phyloP scores from a whole-genome alignment of 805 yeast species.

The Starmerella lactis-condensi region DNA sequence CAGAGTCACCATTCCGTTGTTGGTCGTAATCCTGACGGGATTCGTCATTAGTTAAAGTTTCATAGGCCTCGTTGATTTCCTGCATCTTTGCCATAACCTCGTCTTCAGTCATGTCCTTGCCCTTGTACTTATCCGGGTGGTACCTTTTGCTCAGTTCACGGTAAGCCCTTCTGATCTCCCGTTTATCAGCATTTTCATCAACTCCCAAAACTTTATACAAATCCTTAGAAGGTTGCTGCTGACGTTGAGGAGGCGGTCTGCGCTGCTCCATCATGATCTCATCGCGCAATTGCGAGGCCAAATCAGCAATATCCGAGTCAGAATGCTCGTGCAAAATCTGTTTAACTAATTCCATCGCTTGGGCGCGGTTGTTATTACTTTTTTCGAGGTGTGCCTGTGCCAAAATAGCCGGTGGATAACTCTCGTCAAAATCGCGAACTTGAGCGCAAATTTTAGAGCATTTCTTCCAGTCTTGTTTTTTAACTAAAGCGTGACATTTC shows the following conservation, averaged over 20 bases:
- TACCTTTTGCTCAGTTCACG: slow-evolving; percentile 56
- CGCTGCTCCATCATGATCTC: slow-evolving; percentile 15
- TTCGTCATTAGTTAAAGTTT: slow-evolving; percentile 52
- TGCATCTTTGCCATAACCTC: slow-evolving; percentile 73
- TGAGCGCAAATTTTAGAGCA: slow-evolving; percentile 18
- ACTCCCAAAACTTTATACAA: slow-evolving; percentile 66
- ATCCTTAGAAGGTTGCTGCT: slow-evolving; percentile 35
- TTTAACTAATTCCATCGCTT: slow-evolving; percentile 16
- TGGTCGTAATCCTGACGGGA: slow-evolving; percentile 46
- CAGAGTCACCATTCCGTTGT: slow-evolving; percentile 10
- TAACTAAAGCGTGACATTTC: slow-evolving; percentile 16
- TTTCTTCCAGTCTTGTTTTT: slow-evolving; percentile 15
- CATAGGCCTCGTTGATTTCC: slow-evolving; percentile 83
- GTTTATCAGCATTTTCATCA: slow-evolving; percentile 43
- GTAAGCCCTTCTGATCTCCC: slow-evolving; percentile 64
- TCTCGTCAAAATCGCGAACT: slow-evolving; percentile 17
- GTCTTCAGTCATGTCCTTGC: slow-evolving; percentile 38
- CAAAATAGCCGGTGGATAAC: slow-evolving; percentile 17
- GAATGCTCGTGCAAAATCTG: slow-evolving; percentile 10
- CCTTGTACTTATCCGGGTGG: slow-evolving; percentile 84
- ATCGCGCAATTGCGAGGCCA: slow-evolving; percentile 15
- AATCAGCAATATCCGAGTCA: slow-evolving; percentile 10
- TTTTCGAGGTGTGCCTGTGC: slow-evolving; percentile 19
- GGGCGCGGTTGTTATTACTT: slow-evolving; percentile 14
- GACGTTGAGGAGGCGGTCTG: slow-evolving; percentile 2